Conservation (phyloP, 805 yeast species). For the Barnettozyma pratensis region DNA sequence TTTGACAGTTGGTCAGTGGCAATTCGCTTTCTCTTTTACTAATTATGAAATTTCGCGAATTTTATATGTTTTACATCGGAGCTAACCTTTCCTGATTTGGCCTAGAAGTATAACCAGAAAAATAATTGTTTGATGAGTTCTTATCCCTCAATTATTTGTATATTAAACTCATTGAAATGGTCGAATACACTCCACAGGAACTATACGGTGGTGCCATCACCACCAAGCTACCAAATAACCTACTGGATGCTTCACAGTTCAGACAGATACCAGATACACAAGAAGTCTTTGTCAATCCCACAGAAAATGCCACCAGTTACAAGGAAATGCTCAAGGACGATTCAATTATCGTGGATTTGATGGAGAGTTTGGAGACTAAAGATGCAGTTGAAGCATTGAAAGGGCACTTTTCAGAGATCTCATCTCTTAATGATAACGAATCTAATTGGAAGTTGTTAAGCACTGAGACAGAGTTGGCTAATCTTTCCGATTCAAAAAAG, state of each 20-base stretch:
- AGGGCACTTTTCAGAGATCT: conserved; percentile 53
- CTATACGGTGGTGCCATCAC: conserved; percentile 84
- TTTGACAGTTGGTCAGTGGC: neutral
- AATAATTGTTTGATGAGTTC: too few species aligned
- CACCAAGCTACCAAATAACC: conserved; percentile 49
- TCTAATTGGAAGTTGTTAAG: conserved; percentile 27
- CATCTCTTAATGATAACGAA: conserved; percentile 35
- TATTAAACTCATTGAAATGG: conserved; percentile 1
- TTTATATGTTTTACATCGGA: too few species aligned
- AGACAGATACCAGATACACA: conserved; percentile 91
- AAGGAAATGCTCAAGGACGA: conserved; percentile 38
- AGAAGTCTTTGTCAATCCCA: conserved; percentile 68
- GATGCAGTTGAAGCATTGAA: conserved; percentile 39
- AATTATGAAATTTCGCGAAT: too few species aligned
- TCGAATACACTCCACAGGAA: conserved; percentile 15
- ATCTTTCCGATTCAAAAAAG: neutral
- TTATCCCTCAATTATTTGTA: too few species aligned
- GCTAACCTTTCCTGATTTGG: too few species aligned
- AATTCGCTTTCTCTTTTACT: neutral
- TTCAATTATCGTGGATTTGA: conserved; percentile 58
- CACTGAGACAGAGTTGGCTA: neutral
- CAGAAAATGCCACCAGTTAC: conserved; percentile 28
- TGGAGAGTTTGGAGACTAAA: conserved; percentile 43
- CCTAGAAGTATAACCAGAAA: too few species aligned
- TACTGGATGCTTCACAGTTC: conserved; percentile 71